Conservation (phyloP, 2,329 filamentous ascomycete genomes). For the Talaromyces sp. region DNA sequence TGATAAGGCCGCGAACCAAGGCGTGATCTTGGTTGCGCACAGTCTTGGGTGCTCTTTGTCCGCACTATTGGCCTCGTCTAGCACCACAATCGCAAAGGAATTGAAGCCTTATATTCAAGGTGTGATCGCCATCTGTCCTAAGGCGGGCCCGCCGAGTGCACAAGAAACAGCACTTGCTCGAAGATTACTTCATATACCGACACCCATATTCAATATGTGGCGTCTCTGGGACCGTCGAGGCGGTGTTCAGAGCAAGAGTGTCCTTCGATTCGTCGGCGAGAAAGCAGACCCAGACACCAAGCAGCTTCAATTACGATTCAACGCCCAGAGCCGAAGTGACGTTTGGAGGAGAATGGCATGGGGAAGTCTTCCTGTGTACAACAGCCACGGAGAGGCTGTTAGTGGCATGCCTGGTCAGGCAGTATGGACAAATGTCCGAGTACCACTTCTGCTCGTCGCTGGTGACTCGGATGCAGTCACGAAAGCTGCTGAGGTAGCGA, state of each 20-base stretch:
- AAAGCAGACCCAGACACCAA: conserved; percentile 40
- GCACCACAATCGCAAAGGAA: conserved; percentile 50
- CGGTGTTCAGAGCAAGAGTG: conserved; percentile 72
- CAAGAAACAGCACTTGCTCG: conserved; percentile 51
- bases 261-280: conserved; percentile 63
- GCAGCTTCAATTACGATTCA: conserved; percentile 50
- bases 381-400: conserved; percentile 45
- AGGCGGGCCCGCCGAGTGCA: conserved; percentile 59
- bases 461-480: conserved; percentile 75
- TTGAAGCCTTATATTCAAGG: conserved; percentile 67
- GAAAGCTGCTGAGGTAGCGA: conserved; percentile 64
- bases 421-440: conserved; percentile 66
- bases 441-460: conserved; percentile 74
- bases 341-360: conserved; percentile 79
- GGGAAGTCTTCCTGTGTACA: conserved; percentile 63
- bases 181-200: conserved; percentile 64
- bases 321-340: conserved; percentile 74
- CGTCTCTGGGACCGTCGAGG: conserved; percentile 74
- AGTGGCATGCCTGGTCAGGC: conserved; percentile 67
- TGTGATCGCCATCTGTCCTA: conserved; percentile 76
- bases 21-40: conserved; percentile 77
- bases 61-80: conserved; percentile 63
- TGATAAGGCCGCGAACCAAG: conserved; percentile 61
- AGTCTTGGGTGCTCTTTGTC: conserved; percentile 84
- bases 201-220: conserved; percentile 67